phyloP scores from a whole-genome alignment of 2,329 filamentous ascomycete species.

The Xylaria sp. region DNA sequence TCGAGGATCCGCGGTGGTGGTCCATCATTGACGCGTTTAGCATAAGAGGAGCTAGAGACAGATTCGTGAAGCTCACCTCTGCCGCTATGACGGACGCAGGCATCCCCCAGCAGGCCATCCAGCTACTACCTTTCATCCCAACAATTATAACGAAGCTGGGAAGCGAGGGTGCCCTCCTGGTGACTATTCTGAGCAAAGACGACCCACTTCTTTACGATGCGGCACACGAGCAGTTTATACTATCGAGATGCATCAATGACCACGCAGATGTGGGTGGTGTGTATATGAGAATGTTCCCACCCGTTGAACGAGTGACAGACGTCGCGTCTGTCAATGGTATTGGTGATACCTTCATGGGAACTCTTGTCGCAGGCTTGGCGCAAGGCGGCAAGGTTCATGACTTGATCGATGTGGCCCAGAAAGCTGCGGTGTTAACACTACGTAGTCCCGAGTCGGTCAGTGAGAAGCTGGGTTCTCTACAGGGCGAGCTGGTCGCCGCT shows the following conservation, averaged over 20 bases:
- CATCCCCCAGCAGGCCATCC: conserved; percentile 83
- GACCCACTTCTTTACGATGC: conserved; percentile 74
- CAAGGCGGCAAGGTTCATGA: conserved; percentile 67
- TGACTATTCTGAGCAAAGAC: conserved; percentile 73
- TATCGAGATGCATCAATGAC: conserved; percentile 69
- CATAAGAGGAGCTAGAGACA: conserved; percentile 77
- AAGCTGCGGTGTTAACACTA: conserved; percentile 81
- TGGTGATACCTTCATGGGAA: conserved; percentile 91
- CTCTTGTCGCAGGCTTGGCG: conserved; percentile 81
- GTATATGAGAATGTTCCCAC: conserved; percentile 80
- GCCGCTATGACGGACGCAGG: conserved; percentile 78
- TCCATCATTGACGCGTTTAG: conserved; percentile 80
- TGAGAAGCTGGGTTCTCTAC: conserved; percentile 62
- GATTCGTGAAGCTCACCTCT: conserved; percentile 76
- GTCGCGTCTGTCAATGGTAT: conserved; percentile 93
- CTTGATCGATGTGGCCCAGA: conserved; percentile 82
- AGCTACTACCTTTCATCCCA: conserved; percentile 88
- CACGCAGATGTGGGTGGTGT: conserved; percentile 74
- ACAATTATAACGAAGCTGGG: conserved; percentile 89
- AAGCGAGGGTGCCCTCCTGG: conserved; percentile 77
- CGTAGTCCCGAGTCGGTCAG: conserved; percentile 80
- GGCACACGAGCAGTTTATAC: conserved; percentile 74
- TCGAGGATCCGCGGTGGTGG: conserved; percentile 82
- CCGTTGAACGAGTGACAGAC: conserved; percentile 73
- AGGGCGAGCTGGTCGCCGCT: conserved; percentile 52